These are phyloP conservation scores for Lecanicillium sp. DNA, from an alignment of 2,329 filamentous ascomycete species.

Conservation along the genomic window DNA sequence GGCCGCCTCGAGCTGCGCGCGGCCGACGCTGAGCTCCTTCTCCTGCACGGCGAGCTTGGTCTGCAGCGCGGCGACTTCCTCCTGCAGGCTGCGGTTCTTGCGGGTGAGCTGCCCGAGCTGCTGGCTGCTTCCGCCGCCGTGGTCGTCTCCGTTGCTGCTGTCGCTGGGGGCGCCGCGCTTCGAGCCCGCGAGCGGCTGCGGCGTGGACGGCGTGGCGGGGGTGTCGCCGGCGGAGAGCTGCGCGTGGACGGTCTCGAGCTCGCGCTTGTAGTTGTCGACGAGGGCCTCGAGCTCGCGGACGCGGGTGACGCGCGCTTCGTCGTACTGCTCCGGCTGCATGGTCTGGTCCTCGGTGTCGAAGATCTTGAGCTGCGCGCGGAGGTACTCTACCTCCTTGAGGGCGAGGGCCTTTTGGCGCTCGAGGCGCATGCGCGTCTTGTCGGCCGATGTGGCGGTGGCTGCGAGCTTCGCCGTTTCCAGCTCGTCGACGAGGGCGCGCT, in stretches of 20 bases:
- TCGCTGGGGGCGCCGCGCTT: slow-evolving; percentile 62
- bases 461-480: slow-evolving; percentile 61
- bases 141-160: slow-evolving; percentile 35
- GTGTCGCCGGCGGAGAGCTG: slow-evolving; percentile 65
- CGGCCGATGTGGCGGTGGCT: slow-evolving; percentile 42
- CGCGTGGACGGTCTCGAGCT: slow-evolving; percentile 66
- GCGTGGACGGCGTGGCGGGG: slow-evolving; percentile 24
- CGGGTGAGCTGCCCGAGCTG: slow-evolving; percentile 77
- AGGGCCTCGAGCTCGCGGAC: slow-evolving; percentile 80
- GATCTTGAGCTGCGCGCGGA: slow-evolving; percentile 84
- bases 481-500: slow-evolving; percentile 56
- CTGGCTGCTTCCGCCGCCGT: slow-evolving; percentile 55
- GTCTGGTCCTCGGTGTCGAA: slow-evolving; percentile 85
- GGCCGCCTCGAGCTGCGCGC: slow-evolving; percentile 64
- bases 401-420: slow-evolving; percentile 83
- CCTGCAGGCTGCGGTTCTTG: slow-evolving; percentile 80
- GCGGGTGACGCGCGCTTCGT: slow-evolving; percentile 66
- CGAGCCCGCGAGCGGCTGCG: slow-evolving; percentile 40
- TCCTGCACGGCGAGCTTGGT: slow-evolving; percentile 65
- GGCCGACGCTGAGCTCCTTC: slow-evolving; percentile 66
- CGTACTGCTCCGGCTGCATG: slow-evolving; percentile 72
- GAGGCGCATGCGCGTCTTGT: slow-evolving; percentile 67
- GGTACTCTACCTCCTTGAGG: slow-evolving; percentile 87
- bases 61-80: slow-evolving; percentile 64
- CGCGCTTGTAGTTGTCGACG: slow-evolving; percentile 77